Evolutionary conservation across 75 land plant species (phyloP), one percentile per base, ranked within the genome.

Genomic region (Picea glauca): DNA sequence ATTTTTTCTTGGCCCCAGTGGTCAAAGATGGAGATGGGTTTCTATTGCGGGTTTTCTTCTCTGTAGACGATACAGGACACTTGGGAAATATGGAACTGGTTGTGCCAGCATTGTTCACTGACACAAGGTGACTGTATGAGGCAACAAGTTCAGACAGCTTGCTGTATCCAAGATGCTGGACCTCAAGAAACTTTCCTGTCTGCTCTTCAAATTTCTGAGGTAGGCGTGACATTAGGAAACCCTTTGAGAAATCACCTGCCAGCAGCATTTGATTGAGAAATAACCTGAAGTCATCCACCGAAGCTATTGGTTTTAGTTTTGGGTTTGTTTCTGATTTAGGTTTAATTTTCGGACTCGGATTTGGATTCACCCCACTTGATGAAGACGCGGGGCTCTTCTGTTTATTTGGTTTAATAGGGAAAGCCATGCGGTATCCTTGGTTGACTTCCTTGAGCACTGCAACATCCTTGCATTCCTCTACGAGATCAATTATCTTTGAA

Each of bases 381-480:
- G 72, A 67, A 18, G 2, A 17, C 17, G 5, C 21, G 5, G 72
- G 72, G n/a, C 38, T 67, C 1, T 50, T 50, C 40, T 18, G 43
- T 40, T 40, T 68, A 7, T 33, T 31, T 33, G 2, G 20, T 33
- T 33, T 40, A 68, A 38, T 21, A 40, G 72, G 46, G 50, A 68
- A 68, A 68, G 46, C 50, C 72, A 68, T 18, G n/a, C 20, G 72
- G 72, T 50, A 68, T 68, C 72, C 72, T 33, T 68, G 7, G 35
- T 20, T 18, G 2, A 68, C 72, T 68, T 68, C 72, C 23, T 68
- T 68, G 50, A 68, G 9, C 72, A 13, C 72, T 68, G 46, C 72
- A 18, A 40, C 15, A 68, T 68, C 72, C 13, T 40, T 35, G 72
- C 72, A 68, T 68, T 68, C 46, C 43, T 68, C 72, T 68, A 68